These are phyloP conservation scores for Coleophoma crateriformis DNA, from an alignment of 2,329 filamentous ascomycete species.

Conservation along the genomic window DNA sequence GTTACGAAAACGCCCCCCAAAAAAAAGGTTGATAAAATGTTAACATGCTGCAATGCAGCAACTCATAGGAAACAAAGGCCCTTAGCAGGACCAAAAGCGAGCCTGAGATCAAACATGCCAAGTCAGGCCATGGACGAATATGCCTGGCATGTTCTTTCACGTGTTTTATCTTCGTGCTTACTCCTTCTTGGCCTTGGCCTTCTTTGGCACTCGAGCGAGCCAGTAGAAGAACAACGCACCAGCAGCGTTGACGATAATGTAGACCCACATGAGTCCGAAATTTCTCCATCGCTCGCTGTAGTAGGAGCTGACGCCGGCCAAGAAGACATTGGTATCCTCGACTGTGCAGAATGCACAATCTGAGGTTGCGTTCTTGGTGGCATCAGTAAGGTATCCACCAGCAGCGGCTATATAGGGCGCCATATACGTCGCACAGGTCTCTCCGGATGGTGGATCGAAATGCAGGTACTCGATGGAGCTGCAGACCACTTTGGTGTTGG, in stretches of 20 bases:
- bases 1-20: too few relatives aligned
- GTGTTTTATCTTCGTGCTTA: too few relatives aligned
- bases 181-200: slow-evolving; percentile 11
- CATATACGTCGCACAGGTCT: slow-evolving; percentile 58
- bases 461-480: slow-evolving; percentile 61
- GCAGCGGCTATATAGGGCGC: slow-evolving; percentile 37
- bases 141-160: too few relatives aligned
- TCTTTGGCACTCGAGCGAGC: slow-evolving; percentile 40
- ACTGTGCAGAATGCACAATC: slow-evolving; percentile 53
- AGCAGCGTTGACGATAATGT: slow-evolving; percentile 44
- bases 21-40: too few relatives aligned
- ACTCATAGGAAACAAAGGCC: too few relatives aligned
- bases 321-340: slow-evolving; percentile 44
- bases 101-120: too few relatives aligned
- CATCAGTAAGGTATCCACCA: slow-evolving; percentile 51
- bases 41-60: too few relatives aligned
- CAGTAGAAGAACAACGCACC: slow-evolving; percentile 49
- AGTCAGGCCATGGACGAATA: too few relatives aligned
- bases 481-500: slow-evolving; percentile 62
- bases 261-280: slow-evolving; percentile 47
- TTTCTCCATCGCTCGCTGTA: slow-evolving; percentile 63
- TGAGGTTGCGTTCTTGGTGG: slow-evolving; percentile 30
- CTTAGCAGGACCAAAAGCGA: too few relatives aligned
- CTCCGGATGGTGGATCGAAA: slow-evolving; percentile 55
- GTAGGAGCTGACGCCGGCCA: slow-evolving; percentile 40